A percentile compares a stretch with the other conserved stretches of the same genome.
These are phyloP conservation scores for Rhynchospora pubera DNA, from an alignment of 176 grass and related monocot species.

Conservation along the genomic window DNA sequence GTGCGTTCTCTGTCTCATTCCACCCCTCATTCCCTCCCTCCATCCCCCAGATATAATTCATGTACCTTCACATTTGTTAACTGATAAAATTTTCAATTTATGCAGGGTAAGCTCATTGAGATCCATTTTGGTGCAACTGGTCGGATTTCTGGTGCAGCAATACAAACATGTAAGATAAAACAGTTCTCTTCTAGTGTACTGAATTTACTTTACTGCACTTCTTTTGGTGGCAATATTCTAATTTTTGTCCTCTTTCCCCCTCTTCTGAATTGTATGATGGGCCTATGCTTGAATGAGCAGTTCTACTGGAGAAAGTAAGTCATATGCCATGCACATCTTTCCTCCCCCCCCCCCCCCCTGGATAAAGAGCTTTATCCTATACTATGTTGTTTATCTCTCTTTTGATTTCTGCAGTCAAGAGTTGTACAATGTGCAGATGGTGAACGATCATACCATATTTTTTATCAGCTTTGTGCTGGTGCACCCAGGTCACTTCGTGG, in stretches of 20 bases:
- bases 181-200: background rate
- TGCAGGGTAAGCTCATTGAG: constrained; percentile 93
- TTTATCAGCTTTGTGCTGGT: constrained; percentile 97
- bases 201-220: background rate
- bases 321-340: constrained; percentile 9
- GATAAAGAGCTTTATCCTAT: background rate
- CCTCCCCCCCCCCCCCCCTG: no score
- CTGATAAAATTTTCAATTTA: background rate
- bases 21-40: background rate
- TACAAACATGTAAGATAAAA: constrained; percentile 87
- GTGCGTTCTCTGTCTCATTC: constrained; percentile 42
- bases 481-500: constrained; percentile 58
- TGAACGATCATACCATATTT: constrained; percentile 95
- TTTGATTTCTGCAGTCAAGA: constrained; percentile 59
- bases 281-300: constrained; percentile 34
- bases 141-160: constrained; percentile 86
- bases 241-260: constrained; percentile 13
- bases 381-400: constrained; percentile 20
- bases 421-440: constrained; percentile 84
- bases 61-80: background rate
- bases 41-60: background rate
- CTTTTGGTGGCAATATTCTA: constrained; percentile 18
- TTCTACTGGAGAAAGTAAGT: constrained; percentile 98
- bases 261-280: constrained; percentile 18
- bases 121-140: constrained; percentile 96